Evolutionary conservation across 371 early-diverging fungal species (phyloP).

Genomic region (Mucor lusitanicus): DNA sequence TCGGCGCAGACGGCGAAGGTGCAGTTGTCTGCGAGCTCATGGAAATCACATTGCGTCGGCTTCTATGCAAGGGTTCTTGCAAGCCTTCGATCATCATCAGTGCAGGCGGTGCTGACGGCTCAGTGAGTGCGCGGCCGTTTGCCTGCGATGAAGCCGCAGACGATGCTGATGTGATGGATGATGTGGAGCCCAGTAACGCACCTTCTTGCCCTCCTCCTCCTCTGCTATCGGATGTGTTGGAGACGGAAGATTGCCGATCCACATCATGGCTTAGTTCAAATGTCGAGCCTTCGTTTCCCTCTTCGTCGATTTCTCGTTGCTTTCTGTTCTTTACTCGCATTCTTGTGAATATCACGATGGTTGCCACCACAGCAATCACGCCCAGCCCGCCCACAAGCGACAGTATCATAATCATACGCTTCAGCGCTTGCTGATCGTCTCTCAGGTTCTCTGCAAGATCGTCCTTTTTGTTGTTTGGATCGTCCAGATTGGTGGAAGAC

Average conservation of each 20-base stretch:
- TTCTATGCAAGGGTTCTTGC: not conserved
- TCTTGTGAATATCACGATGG: conserved; percentile 24
- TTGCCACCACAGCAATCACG: conserved; percentile 29
- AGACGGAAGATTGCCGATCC: not conserved
- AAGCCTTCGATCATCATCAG: not conserved
- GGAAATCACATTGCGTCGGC: conserved; percentile 7
- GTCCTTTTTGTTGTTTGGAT: conserved; percentile 3
- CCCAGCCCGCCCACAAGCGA: conserved; percentile 34
- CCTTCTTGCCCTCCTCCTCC: not conserved
- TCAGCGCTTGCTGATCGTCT: conserved; percentile 23
- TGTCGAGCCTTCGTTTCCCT: conserved; percentile 14
- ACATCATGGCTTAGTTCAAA: conserved; percentile 12
- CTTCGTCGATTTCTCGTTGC: conserved; percentile 15
- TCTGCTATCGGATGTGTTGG: not conserved
- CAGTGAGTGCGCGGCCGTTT: conserved; percentile 4
- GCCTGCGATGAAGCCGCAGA: not conserved
- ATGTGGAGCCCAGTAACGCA: not conserved
- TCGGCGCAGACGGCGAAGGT: conserved; percentile 32
- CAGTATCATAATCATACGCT: conserved; percentile 27
- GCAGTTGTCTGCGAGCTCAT: conserved; percentile 24
- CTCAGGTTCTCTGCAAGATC: conserved; percentile 3
- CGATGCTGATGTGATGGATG: not conserved
- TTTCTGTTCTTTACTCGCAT: conserved; percentile 20
- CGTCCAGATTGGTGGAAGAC: not conserved
- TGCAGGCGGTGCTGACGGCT: conserved; percentile 32